Evolutionary conservation across 139 green algal genomes (phyloP).

Genomic region (Chlorella sorokiniana): DNA sequence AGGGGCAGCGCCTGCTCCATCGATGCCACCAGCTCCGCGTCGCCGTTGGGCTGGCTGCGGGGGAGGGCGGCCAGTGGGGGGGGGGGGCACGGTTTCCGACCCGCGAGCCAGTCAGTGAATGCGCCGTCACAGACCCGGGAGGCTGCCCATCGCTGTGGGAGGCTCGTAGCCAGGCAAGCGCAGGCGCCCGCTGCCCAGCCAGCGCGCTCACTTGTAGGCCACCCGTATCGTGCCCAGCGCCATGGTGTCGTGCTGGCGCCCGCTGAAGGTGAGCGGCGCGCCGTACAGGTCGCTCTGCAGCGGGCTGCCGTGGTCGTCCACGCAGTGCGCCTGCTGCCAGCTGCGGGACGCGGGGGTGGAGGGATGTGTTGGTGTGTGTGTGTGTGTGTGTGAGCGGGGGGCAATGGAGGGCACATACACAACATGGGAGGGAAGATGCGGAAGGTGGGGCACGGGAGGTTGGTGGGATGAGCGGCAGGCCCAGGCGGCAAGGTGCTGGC

Average conservation of each 20-base stretch:
- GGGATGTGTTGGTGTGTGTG: background rate
- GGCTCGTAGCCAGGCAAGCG: background rate
- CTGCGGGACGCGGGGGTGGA: slow-evolving; percentile 33
- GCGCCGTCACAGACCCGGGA: too few relatives aligned
- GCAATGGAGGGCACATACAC: background rate
- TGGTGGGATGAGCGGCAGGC: background rate
- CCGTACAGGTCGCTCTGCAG: slow-evolving; percentile 81
- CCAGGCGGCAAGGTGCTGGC: background rate
- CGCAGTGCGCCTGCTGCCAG: slow-evolving; percentile 72
- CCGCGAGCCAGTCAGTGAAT: too few relatives aligned
- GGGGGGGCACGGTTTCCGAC: too few relatives aligned
- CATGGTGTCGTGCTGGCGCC: slow-evolving; percentile 66
- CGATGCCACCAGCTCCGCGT: slow-evolving; percentile 62
- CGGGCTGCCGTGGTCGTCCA: slow-evolving; percentile 70
- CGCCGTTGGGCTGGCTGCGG: slow-evolving; percentile 37
- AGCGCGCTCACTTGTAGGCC: slow-evolving; percentile 61
- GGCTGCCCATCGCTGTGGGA: too few relatives aligned
- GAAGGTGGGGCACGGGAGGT: too few relatives aligned
- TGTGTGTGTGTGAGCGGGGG: background rate
- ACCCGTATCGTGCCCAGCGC: slow-evolving; percentile 59
- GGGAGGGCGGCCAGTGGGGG: background rate
- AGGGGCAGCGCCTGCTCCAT: slow-evolving; percentile 83
- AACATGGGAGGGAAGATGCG: background rate
- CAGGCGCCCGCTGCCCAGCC: background rate
- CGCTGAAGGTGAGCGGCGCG: slow-evolving; percentile 82